A percentile compares a stretch with the other conserved stretches of the same genome.
phyloP scores from a whole-genome alignment of 352 stramenopile genomes.

The Sclerospora graminicola region DNA sequence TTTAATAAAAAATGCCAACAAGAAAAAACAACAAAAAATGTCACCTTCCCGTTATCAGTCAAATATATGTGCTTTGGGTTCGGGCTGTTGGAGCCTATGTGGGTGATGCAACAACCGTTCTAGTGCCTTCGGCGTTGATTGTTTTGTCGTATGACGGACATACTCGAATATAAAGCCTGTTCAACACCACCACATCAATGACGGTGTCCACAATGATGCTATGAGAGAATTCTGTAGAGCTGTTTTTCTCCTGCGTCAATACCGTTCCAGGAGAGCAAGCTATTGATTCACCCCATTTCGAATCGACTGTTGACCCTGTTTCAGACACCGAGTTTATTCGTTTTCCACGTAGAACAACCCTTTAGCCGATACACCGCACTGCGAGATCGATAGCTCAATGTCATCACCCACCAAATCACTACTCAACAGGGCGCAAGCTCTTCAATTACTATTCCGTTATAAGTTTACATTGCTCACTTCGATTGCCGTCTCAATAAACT shows the following conservation, averaged over 20 bases:
- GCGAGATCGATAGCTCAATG: slow-evolving; percentile 33
- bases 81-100: slow-evolving; percentile 10
- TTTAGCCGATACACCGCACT: slow-evolving; percentile 28
- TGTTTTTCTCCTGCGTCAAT: slow-evolving; percentile 42
- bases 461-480: slow-evolving; percentile 26
- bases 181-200: slow-evolving; percentile 49
- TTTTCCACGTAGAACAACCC: slow-evolving; percentile 11
- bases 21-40: slow-evolving; percentile 18
- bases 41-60: slow-evolving; percentile 19
- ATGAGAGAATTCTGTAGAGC: slow-evolving; percentile 42
- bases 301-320: slow-evolving; percentile 9
- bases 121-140: slow-evolving; percentile 16
- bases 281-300: slow-evolving; percentile 1
- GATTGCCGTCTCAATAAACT: slow-evolving; percentile 7
- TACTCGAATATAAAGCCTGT: slow-evolving; percentile 67
- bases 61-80: slow-evolving; percentile 2
- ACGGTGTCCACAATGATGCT: slow-evolving; percentile 62
- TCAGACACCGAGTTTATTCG: slow-evolving; percentile 5
- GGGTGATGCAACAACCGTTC: slow-evolving; percentile 10
- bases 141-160: slow-evolving; percentile 51
- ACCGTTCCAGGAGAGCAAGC: slow-evolving; percentile 12
- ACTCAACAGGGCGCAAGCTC: slow-evolving; percentile 23
- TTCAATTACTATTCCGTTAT: slow-evolving; percentile 33
- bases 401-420: slow-evolving; percentile 18
- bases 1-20: neutral